phyloP scores from a whole-genome alignment of 2,329 filamentous ascomycete species.

The Penicillium sp. region DNA sequence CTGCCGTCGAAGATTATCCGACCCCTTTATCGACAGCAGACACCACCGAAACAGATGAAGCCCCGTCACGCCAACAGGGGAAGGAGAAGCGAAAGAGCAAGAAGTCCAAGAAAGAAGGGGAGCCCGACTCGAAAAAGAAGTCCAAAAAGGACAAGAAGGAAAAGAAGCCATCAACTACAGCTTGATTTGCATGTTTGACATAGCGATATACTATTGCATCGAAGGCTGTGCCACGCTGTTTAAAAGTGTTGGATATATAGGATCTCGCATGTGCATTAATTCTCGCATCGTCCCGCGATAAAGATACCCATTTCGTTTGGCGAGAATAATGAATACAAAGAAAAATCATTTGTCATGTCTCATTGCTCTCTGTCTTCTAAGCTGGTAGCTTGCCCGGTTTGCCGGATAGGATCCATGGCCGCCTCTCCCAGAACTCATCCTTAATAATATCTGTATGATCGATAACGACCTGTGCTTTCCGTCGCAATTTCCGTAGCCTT shows the following conservation, averaged over 20 bases:
- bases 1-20: conserved; percentile 32
- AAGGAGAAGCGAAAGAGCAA: conserved; percentile 34
- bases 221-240: conserved; percentile 3
- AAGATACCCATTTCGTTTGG: conserved; percentile 41
- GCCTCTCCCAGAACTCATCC: conserved; percentile 87
- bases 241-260: conserved; percentile 16
- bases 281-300: conserved; percentile 18
- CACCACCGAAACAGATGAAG: conserved; percentile 31
- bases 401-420: conserved; percentile 82
- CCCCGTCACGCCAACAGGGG: not conserved
- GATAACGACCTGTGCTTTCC: conserved; percentile 79
- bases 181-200: conserved; percentile 37
- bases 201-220: conserved; percentile 32
- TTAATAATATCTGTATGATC: conserved; percentile 94
- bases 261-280: conserved; percentile 22
- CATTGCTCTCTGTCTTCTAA: conserved; percentile 10
- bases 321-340: conserved; percentile 14
- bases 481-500: conserved; percentile 77
- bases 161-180: conserved; percentile 15
- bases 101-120: conserved; percentile 34
- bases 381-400: conserved; percentile 73
- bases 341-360: conserved; percentile 19
- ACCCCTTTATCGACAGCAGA: conserved; percentile 37
- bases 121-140: conserved; percentile 50
- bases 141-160: conserved; percentile 50